Base-by-base conservation (phyloP, 2,329 filamentous ascomycete species). In the Phyllosticta citriasiana region DNA sequence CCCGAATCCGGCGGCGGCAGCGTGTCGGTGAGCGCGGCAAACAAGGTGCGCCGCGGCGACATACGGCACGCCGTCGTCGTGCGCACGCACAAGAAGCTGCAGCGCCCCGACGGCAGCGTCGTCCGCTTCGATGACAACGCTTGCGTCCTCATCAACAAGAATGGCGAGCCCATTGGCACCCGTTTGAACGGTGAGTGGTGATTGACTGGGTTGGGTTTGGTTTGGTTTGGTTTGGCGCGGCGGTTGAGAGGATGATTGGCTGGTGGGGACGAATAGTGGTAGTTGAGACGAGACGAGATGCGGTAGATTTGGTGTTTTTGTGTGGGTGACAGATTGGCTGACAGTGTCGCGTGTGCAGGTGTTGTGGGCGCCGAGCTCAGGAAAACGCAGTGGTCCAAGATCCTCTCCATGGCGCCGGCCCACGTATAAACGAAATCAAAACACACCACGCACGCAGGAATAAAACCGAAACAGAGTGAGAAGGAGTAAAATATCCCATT, bases 101-200 rank as follows among this genome's bases (percentile, higher is more conserved):
- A 94, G 75, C 83, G 94, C 65, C 84, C 85, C 33, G 94, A 99
- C 78, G 94, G 94, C 58, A 92, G 88, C 71, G 86, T 94, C 55
- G 87, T 99, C 66, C 87, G 87, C 67, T 99, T 99, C 74, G 94
- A 96, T 76, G 94, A 99, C 77, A 99, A 99, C 76, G 94, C 94
- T 55, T 99, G 94, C 73, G 94, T 99, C 54, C 80, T 99, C 67
- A 88, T 99, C 75, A 97, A 95, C 79, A 99, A 97, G 83, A 83
- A 90, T 9, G 95, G 94, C 53, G 94, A 99, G 74, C 94, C 94
- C 25, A 90, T 99, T 67, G 94, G 94, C 58, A 91, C 89, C 16
- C 87, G 94, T 73, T 84, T 97, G 79, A 96, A 91, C 76, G 91
- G 85, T 82, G 65, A 70, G 79, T 76, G 3, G 19, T 12, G 7